Evolutionary conservation across 441 rosid species (phyloP).

Genomic region (Bruguiera hainesii): DNA sequence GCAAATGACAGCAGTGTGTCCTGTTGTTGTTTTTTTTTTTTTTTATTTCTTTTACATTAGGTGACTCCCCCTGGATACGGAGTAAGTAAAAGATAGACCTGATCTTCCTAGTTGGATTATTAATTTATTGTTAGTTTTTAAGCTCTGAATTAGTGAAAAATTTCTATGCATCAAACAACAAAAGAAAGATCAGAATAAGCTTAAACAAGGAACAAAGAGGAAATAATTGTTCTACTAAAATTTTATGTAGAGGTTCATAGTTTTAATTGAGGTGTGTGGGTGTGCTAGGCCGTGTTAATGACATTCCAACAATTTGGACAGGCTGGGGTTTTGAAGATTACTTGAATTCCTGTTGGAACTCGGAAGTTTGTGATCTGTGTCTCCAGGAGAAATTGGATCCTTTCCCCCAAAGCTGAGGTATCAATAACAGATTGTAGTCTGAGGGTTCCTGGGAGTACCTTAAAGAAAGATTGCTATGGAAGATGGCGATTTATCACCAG

Average conservation of each 20-base stretch:
- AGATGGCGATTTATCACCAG: constrained; percentile 43
- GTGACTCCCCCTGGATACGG: constrained; percentile 16
- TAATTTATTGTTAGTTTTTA: not conserved
- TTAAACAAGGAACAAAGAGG: too few species aligned
- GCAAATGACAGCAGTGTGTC: not conserved
- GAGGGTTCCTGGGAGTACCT: constrained; percentile 1
- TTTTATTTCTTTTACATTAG: not conserved
- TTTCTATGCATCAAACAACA: not conserved
- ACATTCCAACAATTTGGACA: constrained; percentile 9
- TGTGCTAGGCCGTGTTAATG: constrained; percentile 7
- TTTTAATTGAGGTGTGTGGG: constrained; percentile 16
- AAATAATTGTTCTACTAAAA: too few species aligned
- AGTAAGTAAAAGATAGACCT: constrained; percentile 6
- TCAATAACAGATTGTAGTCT: constrained; percentile 7
- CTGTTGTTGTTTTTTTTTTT: constrained; percentile 9
- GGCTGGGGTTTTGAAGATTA: constrained; percentile 22
- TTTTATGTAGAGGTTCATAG: not conserved
- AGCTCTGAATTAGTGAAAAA: not conserved
- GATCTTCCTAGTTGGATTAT: constrained; percentile 14
- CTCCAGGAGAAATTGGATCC: not conserved
- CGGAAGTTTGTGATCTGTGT: not conserved
- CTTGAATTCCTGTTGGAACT: constrained; percentile 13
- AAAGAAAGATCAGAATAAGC: too few species aligned
- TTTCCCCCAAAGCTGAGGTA: constrained; percentile 8
- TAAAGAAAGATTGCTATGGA: constrained; percentile 42